Evolutionary conservation across 306 rosid genomes (phyloP).

Genomic region (cucumber (Cucumis sativus)): DNA sequence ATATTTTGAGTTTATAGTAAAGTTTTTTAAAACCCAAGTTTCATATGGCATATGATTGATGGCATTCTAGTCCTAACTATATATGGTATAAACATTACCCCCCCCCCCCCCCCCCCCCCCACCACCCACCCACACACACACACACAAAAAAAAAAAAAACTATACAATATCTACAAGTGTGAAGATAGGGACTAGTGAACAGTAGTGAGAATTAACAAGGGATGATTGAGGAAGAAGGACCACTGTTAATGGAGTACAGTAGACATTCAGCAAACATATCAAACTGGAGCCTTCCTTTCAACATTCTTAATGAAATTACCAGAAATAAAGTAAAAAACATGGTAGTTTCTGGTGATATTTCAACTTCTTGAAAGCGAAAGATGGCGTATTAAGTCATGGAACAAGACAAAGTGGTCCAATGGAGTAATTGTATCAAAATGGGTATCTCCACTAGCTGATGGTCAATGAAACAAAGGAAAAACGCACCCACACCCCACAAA

Average conservation of each 20-base stretch:
- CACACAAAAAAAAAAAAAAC: neutral
- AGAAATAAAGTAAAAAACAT: neutral
- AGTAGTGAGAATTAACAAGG: neutral
- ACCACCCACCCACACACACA: too few species aligned
- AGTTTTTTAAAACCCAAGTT: neutral
- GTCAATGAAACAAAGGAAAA: neutral
- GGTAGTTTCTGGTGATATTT: neutral
- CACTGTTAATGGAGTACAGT: neutral
- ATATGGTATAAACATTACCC: neutral
- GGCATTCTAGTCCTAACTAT: neutral
- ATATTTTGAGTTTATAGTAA: neutral
- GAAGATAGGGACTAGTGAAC: neutral
- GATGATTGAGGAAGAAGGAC: neutral
- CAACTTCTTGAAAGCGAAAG: conserved; percentile 10
- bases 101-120: neutral
- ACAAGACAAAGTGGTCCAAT: conserved; percentile 4
- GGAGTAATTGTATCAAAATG: neutral
- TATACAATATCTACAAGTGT: neutral
- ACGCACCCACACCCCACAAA: neutral
- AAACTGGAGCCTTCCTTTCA: neutral
- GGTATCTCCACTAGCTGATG: neutral
- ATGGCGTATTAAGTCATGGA: neutral
- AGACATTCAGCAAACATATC: neutral
- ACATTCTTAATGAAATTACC: neutral
- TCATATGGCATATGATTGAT: neutral